These are phyloP conservation scores for Sugiyamaella japonica DNA, from an alignment of 1,139 yeast genomes.

Conservation along the genomic window DNA sequence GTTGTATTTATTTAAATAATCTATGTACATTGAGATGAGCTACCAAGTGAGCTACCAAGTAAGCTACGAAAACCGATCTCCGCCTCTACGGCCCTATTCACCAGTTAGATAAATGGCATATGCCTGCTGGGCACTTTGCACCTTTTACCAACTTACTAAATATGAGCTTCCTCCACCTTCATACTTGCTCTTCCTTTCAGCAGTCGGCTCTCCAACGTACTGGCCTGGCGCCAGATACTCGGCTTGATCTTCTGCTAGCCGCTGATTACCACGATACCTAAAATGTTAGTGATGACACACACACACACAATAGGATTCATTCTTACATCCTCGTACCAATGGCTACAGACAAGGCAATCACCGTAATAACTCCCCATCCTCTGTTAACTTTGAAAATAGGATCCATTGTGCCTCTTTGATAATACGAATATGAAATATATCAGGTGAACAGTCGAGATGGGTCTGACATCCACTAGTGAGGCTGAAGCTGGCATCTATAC, in stretches of 20 bases:
- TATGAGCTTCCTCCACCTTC: slow-evolving; percentile 43
- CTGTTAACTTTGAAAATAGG: slow-evolving; percentile 30
- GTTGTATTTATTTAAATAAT: slow-evolving; percentile 2
- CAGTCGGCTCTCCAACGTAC: slow-evolving; percentile 38
- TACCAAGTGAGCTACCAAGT: background rate
- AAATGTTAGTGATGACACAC: slow-evolving; percentile 19
- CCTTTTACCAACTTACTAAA: slow-evolving; percentile 37
- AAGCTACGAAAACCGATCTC: slow-evolving; percentile 27
- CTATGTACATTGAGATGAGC: slow-evolving; percentile 15
- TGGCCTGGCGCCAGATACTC: slow-evolving; percentile 39
- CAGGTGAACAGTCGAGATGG: too few species aligned
- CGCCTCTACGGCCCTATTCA: slow-evolving; percentile 33
- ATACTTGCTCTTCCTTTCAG: slow-evolving; percentile 39
- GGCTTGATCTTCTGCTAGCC: slow-evolving; percentile 27
- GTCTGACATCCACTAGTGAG: too few species aligned
- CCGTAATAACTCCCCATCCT: slow-evolving; percentile 37
- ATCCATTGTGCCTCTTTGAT: slow-evolving; percentile 1
- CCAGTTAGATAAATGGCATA: too few species aligned
- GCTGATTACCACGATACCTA: slow-evolving; percentile 27
- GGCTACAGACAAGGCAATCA: slow-evolving; percentile 30
- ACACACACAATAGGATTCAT: background rate
- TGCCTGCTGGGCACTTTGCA: too few species aligned
- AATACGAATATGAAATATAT: too few species aligned
- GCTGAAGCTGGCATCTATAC: too few species aligned
- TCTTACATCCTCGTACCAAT: slow-evolving; percentile 27